Evolutionary conservation across 2,329 filamentous ascomycete species (phyloP), one percentile per base, ranked within the genome.

Genomic region (Fusarium praegraminearum): DNA sequence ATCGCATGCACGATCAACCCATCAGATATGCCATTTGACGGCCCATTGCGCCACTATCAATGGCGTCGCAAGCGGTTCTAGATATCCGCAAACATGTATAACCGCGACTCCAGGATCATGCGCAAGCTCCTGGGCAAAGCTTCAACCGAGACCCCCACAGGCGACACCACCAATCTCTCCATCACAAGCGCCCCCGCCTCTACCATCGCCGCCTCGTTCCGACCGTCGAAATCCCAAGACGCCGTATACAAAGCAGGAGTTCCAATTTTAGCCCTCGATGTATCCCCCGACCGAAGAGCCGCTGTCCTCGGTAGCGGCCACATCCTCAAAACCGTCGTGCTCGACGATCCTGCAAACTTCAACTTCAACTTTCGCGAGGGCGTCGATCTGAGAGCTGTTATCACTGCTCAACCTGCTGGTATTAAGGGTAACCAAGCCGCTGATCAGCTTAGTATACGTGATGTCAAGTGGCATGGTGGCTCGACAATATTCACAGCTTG

Each of bases 371-470:
- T 90, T 62, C 82, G 79, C 41, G 88, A 90, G 22, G 86, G 86
- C 11, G 75, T 88, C 61, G 88, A 91, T 73, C 74, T 91, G 61
- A 85, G 88, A 57, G 81, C 85, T 16, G 80, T 84, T 20, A 89
- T 91, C 60, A 81, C 81, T 16, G 80, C 84, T 62, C 80, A 82
- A 50, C 76, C 81, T 7, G 78, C 83, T 28, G 75, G 74, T 0
- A 79, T 80, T 46, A 82, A 83, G 54, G 78, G 78, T 8, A 82
- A 78, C 51, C 78, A 80, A 22, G 76, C 75, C 11, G 78, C 80
- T 20, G 88, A 91, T 64, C 88, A 90, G 76, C 81, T 90, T 50
- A 89, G 88, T 36, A 89, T 91, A 67, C 85, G 86, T 70, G 87
- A 89, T 65, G 87, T 89, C 51, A 88, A 87, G 75, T 88, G 88